These are phyloP conservation scores for Pseudogymnoascus sp. DNA, from an alignment of 2,329 filamentous ascomycete genomes.

Conservation along the genomic window DNA sequence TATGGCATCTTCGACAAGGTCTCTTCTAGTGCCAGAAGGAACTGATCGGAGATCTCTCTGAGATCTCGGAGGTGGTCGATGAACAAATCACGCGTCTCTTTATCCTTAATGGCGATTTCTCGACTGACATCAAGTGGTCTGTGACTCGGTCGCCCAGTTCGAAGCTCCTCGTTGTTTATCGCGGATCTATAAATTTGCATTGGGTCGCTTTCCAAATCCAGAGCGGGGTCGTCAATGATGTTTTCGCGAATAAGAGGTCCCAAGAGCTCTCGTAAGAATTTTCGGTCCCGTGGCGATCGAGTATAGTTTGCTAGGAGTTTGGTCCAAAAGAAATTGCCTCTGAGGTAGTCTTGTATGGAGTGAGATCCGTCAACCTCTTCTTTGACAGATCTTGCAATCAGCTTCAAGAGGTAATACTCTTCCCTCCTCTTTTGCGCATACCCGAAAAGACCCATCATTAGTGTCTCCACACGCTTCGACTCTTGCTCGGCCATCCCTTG, in stretches of 20 bases:
- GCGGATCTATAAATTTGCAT: conserved; percentile 93
- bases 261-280: conserved; percentile 80
- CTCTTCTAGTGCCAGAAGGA: conserved; percentile 75
- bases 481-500: conserved; percentile 84
- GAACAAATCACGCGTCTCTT: conserved; percentile 84
- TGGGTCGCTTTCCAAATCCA: conserved; percentile 93
- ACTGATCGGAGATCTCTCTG: conserved; percentile 87
- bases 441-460: conserved; percentile 94
- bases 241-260: conserved; percentile 82
- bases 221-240: conserved; percentile 80
- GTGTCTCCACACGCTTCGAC: conserved; percentile 79
- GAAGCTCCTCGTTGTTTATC: conserved; percentile 94
- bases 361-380: conserved; percentile 74
- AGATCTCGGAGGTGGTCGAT: conserved; percentile 92
- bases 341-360: conserved; percentile 73
- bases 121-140: conserved; percentile 77
- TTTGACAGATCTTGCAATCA: conserved; percentile 71
- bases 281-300: conserved; percentile 82
- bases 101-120: conserved; percentile 91
- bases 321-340: conserved; percentile 88
- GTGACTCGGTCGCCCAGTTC: conserved; percentile 75
- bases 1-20: conserved; percentile 84
- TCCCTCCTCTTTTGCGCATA: conserved; percentile 95
- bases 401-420: conserved; percentile 90
- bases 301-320: conserved; percentile 82